Base-by-base conservation (phyloP, 345 rosid genomes). In the Hibiscus tridactylites region DNA sequence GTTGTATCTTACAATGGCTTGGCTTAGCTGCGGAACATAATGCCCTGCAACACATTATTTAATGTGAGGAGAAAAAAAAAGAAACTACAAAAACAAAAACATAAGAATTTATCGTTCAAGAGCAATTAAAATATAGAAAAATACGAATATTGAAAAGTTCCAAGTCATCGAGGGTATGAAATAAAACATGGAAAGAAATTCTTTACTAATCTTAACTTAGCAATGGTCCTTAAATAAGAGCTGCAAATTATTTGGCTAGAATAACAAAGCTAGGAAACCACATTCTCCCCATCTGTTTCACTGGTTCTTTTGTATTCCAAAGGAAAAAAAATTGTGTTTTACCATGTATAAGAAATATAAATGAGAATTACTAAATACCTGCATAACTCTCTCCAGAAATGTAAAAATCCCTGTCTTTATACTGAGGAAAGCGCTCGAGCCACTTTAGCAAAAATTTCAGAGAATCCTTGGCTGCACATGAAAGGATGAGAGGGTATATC, bases 1-100 rank as follows among this genome's bases (percentile, higher is more conserved):
- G 84, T 91, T 91, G 84, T 86, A 75, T 75, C 63, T 67, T 60
- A 85, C 89, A 79, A 94, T 88, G 57, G 88, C 91, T 74, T 86
- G 85, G 75, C 98, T 94, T 31, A 94, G 84, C 80, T 94, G 97
- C 74, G 97, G 98, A 83, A 91, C 88, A 85, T 91, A 94, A 79
- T 94, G 98, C 47, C 98, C 98, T 94, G 84, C 44, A 71, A 75
- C 37, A 75, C 60, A 68, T 10, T 73, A 62, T 72, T 39, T 9
- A 57, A 69, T 28, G 44, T 70, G 5, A 49, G 17, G n/a, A 49
- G 47, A 1, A 44, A 44, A 17, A 46, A 10, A 56, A 21, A 6
- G 6, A 9, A 21, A 57, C 61, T 21, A 56, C 61, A 21, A 29
- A 62, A 35, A 65, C 4, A 58, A 58, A 37, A 28, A 0, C 17